Percentiles rank a stretch among this genome's conserved stretches.
Evolutionary conservation across 108 stramenopile genomes (phyloP).

Genomic region (Chaetoceros muelleri): DNA sequence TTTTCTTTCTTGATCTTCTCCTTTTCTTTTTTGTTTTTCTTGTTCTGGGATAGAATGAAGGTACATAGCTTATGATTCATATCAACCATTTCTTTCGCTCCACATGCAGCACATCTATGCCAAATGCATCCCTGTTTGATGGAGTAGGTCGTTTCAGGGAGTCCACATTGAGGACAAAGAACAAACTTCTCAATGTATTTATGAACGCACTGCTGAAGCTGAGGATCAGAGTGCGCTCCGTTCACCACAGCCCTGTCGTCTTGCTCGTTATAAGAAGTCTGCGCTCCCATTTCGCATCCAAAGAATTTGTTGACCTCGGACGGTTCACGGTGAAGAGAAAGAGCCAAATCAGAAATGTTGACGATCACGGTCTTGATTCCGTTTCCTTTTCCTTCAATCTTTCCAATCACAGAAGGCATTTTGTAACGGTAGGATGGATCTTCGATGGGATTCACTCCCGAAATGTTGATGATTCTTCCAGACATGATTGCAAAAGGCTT

Average conservation of each 20-base stretch:
- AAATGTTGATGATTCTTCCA: slow-evolving; percentile 83
- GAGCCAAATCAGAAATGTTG: slow-evolving; percentile 88
- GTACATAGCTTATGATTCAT: slow-evolving; percentile 94
- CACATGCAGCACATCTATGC: slow-evolving; percentile 96
- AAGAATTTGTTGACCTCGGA: slow-evolving; percentile 96
- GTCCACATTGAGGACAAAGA: slow-evolving; percentile 91
- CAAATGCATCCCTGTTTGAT: slow-evolving; percentile 88
- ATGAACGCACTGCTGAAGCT: slow-evolving; percentile 82
- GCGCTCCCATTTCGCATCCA: slow-evolving; percentile 96
- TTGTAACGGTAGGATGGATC: slow-evolving; percentile 96
- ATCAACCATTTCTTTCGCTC: slow-evolving; percentile 94
- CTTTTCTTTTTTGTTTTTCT: slow-evolving; percentile 75
- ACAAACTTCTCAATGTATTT: slow-evolving; percentile 95
- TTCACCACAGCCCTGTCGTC: slow-evolving; percentile 95
- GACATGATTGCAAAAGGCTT: slow-evolving; percentile 59
- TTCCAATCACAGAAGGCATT: slow-evolving; percentile 93
- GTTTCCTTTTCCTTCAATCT: slow-evolving; percentile 98
- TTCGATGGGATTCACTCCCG: slow-evolving; percentile 78
- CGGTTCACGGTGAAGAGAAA: slow-evolving; percentile 79
- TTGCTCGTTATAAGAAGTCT: slow-evolving; percentile 88
- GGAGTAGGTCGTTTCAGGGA: slow-evolving; percentile 97
- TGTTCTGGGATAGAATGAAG: slow-evolving; percentile 81
- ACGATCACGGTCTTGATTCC: slow-evolving; percentile 97
- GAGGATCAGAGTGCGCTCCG: slow-evolving; percentile 88
- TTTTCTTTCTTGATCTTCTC: slow-evolving; percentile 52